Percentiles rank a stretch among this genome's conserved stretches.
Conservation (phyloP, 345 rosid species). For the Eucalyptus curtisii region DNA sequence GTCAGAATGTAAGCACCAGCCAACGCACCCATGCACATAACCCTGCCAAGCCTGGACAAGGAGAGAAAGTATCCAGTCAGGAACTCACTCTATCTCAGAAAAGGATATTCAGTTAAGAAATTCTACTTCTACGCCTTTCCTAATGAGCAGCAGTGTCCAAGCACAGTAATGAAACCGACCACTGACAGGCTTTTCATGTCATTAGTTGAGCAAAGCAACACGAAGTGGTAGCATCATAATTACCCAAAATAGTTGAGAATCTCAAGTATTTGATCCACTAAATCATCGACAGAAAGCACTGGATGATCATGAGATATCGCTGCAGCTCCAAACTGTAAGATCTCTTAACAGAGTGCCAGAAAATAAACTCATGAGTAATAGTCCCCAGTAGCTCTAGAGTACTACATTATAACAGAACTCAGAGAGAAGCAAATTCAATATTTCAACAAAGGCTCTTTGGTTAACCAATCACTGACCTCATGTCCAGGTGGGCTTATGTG, state of each 20-base stretch:
- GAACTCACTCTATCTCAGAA: neutral
- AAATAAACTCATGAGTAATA: conserved; percentile 18
- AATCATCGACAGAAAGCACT: conserved; percentile 51
- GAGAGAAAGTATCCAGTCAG: neutral
- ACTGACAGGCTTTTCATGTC: neutral
- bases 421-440: neutral
- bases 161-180: neutral
- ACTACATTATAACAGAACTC: neutral
- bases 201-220: neutral
- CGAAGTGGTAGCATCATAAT: neutral
- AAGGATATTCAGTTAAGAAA: neutral
- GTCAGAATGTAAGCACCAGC: conserved; percentile 89
- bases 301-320: conserved; percentile 36
- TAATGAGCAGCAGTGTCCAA: neutral
- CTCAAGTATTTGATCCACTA: conserved; percentile 74
- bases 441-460: neutral
- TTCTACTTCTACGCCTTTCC: neutral
- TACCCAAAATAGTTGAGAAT: conserved; percentile 83
- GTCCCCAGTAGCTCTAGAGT: neutral
- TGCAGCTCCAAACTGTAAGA: conserved; percentile 88
- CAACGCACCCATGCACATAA: conserved; percentile 92
- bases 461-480: conserved; percentile 51
- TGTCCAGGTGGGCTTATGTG: conserved; percentile 96
- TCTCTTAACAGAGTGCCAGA: conserved; percentile 42
- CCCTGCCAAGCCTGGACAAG: conserved; percentile 53